Base-by-base conservation (phyloP, 2,329 filamentous ascomycete genomes). In the Phialophora verrucosa region DNA sequence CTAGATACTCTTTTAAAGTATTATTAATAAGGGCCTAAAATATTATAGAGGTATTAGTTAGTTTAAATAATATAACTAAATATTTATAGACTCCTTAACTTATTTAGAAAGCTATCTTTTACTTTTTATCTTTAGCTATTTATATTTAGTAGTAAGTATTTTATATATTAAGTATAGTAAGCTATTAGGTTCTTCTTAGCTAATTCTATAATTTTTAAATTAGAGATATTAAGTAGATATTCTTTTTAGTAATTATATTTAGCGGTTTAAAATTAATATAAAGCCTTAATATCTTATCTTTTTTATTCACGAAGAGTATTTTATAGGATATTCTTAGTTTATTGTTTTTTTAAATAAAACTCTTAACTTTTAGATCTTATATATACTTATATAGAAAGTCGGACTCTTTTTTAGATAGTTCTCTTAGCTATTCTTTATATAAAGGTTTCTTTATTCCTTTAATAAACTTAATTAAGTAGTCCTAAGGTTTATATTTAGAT, bases 81-180 rank as follows among this genome's bases (percentile, higher is more conserved):
- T n/a, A n/a, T n/a, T n/a, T n/a, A n/a, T 49, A 63, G n/a, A 67
- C 42, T n/a, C 70, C 55, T 58, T 59, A 71, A 23, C 59, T 5
- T 11, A 62, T 71, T 20, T 55, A 59, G 55, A 69, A 70, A 3
- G 56, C 68, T 27, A 51, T 71, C 35, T 71, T 72, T 66, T 66
- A 70, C 61, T 70, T 59, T 49, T 72, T 64, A 12, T 64, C 65
- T 51, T 69, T 35, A 29, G 65, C 66, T 35, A 71, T 66, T n/a
- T 60, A 11, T 29, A 71, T 20, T 25, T 55, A 35, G 44, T 72
- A 64, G 32, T 66, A 71, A 5, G 58, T 47, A 14, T 68, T 10
- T 11, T 10, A 1, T 10, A 53, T 10, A 10, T 53, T 11, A 11
- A 53, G 50, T 14, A 11, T 11, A 1, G 25, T 53, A 53, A 53